Evolutionary conservation across 129 eudicot species (phyloP).

Genomic region (Lactuca sativa): DNA sequence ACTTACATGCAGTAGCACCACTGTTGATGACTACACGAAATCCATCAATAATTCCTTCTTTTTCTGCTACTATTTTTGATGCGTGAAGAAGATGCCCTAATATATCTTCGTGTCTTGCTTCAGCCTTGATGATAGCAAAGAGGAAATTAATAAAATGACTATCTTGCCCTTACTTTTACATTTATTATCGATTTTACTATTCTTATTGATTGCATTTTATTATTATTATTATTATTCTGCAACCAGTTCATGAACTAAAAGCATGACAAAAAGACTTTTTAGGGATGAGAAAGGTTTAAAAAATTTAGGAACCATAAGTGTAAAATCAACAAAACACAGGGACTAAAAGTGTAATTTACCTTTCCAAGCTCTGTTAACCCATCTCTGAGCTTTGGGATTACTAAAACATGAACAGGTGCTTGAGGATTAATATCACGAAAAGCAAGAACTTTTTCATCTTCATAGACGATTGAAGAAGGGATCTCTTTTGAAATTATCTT

Average conservation of each 20-base stretch:
- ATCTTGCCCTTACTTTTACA: no score
- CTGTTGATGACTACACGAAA: constrained; percentile 94
- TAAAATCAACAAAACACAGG: not conserved
- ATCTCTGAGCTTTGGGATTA: constrained; percentile 82
- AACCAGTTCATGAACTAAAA: not conserved
- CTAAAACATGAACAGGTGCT: constrained; percentile 86
- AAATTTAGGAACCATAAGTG: not conserved
- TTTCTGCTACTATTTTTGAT: constrained; percentile 86
- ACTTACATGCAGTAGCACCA: constrained; percentile 82
- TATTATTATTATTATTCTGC: no score
- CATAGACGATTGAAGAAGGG: constrained; percentile 75
- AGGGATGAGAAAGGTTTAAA: not conserved
- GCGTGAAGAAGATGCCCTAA: constrained; percentile 83
- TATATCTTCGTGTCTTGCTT: constrained; percentile 71
- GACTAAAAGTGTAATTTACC: constrained; percentile 26
- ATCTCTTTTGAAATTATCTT: constrained; percentile 88
- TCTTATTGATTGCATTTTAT: no score
- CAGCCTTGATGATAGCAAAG: constrained; percentile 52
- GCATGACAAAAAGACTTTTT: no score
- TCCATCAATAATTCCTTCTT: constrained; percentile 85
- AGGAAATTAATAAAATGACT: not conserved
- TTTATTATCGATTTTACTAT: no score
- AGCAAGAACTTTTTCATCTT: constrained; percentile 83
- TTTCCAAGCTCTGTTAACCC: constrained; percentile 88
- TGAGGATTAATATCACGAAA: constrained; percentile 88